Evolutionary conservation across 2,329 filamentous ascomycete species (phyloP), one percentile per base, ranked within the genome.

Genomic region (Periconia digitata): DNA sequence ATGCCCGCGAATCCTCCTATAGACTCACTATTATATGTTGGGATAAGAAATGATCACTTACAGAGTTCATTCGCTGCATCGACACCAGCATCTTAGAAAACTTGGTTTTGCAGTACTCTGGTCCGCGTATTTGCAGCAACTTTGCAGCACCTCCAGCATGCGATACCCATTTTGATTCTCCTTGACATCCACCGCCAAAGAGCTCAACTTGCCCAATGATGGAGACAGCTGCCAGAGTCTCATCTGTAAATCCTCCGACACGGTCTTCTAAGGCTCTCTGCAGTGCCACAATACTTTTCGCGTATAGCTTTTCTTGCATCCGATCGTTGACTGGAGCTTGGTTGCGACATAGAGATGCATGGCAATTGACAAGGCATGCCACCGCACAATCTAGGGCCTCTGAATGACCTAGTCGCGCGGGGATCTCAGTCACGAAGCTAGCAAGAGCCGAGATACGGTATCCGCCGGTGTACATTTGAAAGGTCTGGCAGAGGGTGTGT

Each of bases 221-320:
- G 17, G 32, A 37, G 7, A 51, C 49, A 18, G 49, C 49, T 12
- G 35, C 42, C 8, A 51, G 38, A n/a, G 46, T 48, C 13, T 48
- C 44, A 23, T 51, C 49, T 5, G 45, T 44, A 17, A 41, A 45
- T 17, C 45, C 21, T 34, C 45, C 45, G 2, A 44, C 35, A n/a
- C 40, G 41, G 20, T 51, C 45, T 18, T 22, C 22, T 15, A 51
- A 37, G 15, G 43, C 45, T n/a, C 13, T 24, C 23, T 39, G 37
- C 17, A 44, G 22, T 22, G 21, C 34, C 2, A 44, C 16, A 15
- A 51, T 29, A 18, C 41, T 29, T 22, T 24, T 44, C n/a, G 37
- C 37, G 27, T 49, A 49, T 2, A 45, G 20, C 15, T 32, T 45
- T 16, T 13, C 36, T 20, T 48, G 46, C 23, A 34, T 23, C 16